Evolutionary conservation across 169 alveolate species (phyloP).

Genomic region (Eimeria maxima): DNA sequence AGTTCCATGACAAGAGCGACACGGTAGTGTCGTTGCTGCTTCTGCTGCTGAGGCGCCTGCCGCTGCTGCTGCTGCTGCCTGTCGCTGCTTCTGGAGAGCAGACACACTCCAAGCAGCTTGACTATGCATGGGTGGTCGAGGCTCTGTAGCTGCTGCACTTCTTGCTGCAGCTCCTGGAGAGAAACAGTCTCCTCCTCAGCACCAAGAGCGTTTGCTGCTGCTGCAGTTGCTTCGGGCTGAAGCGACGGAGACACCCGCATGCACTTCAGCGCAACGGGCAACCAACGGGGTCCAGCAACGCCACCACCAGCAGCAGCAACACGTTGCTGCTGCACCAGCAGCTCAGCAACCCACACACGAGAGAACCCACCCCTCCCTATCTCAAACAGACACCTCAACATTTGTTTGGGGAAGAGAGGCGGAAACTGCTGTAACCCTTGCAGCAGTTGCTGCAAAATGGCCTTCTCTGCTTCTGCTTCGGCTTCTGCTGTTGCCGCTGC

Average conservation of each 20-base stretch:
- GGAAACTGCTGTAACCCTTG: constrained; percentile 27
- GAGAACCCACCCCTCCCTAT: constrained; percentile 61
- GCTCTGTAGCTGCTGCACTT: constrained; percentile 65
- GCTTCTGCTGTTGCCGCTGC: constrained; percentile 54
- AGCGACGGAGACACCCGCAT: constrained; percentile 51
- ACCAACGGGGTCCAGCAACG: not conserved
- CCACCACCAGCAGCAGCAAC: constrained; percentile 18
- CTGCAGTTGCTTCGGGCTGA: constrained; percentile 43
- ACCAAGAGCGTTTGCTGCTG: not conserved
- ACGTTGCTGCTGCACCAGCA: constrained; percentile 54
- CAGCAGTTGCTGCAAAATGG: constrained; percentile 28
- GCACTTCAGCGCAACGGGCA: constrained; percentile 56
- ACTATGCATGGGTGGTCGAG: constrained; percentile 60
- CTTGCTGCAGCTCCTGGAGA: constrained; percentile 52
- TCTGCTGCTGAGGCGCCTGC: not conserved
- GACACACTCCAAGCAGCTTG: constrained; percentile 62
- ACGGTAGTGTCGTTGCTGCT: constrained; percentile 52
- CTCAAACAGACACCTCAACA: constrained; percentile 53
- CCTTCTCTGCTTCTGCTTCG: constrained; percentile 9
- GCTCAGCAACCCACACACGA: constrained; percentile 59
- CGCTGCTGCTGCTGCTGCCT: not conserved
- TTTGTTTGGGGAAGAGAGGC: constrained; percentile 44
- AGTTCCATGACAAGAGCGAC: constrained; percentile 48
- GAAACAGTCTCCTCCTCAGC: too few species aligned
- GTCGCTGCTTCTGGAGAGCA: constrained; percentile 31